phyloP scores from a whole-genome alignment of 768 basidiomycete species.

The Leccinum imitatum region DNA sequence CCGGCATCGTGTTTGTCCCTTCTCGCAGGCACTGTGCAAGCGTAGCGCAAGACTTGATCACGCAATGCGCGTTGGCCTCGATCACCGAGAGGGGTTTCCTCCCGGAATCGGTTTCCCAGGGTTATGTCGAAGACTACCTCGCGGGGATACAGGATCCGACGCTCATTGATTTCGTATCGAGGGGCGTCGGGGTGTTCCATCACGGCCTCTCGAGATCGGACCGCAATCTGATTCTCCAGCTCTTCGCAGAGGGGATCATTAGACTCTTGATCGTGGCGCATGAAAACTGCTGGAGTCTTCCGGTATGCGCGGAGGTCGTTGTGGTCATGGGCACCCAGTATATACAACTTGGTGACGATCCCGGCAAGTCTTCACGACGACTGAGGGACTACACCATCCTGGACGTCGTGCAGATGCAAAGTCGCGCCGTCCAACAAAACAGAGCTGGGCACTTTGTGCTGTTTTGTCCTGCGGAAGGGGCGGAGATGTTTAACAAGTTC shows the following conservation, averaged over 20 bases:
- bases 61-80: slow-evolving; percentile 77
- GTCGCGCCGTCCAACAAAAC: slow-evolving; percentile 69
- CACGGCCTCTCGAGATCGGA: slow-evolving; percentile 67
- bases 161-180: slow-evolving; percentile 70
- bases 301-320: slow-evolving; percentile 77
- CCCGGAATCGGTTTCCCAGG: slow-evolving; percentile 45
- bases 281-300: slow-evolving; percentile 88
- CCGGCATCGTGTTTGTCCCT: slow-evolving; percentile 84
- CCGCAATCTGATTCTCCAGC: slow-evolving; percentile 68
- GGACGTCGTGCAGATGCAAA: slow-evolving; percentile 91
- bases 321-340: slow-evolving; percentile 95
- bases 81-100: slow-evolving; percentile 70
- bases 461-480: slow-evolving; percentile 87
- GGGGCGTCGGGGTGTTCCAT: slow-evolving; percentile 88
- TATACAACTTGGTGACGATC: slow-evolving; percentile 42
- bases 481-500: slow-evolving; percentile 79
- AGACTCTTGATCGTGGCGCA: slow-evolving; percentile 80
- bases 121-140: slow-evolving; percentile 59
- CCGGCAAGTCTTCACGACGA: slow-evolving; percentile 56
- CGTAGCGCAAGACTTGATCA: slow-evolving; percentile 83
- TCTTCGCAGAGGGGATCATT: slow-evolving; percentile 78
- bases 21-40: slow-evolving; percentile 72
- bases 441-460: slow-evolving; percentile 70
- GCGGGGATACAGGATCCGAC: slow-evolving; percentile 57
- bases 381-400: slow-evolving; percentile 76